These are phyloP conservation scores for Mayamaea pseudoterrestris DNA, from an alignment of 108 stramenopile genomes.

Conservation along the genomic window DNA sequence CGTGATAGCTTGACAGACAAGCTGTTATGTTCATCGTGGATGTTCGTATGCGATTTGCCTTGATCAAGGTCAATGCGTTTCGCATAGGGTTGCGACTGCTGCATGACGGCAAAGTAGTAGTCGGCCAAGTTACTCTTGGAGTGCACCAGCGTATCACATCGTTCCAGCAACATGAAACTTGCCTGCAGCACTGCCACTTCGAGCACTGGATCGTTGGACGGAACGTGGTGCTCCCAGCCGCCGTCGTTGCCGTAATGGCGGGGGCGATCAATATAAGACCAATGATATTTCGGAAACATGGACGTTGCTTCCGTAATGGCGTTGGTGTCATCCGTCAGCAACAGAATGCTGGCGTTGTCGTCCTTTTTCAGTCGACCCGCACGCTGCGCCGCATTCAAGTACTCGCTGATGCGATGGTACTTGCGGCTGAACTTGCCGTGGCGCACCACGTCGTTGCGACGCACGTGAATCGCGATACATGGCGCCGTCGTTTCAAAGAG, in stretches of 20 bases:
- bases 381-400: conserved; percentile 2
- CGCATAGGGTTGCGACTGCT: neutral
- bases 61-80: neutral
- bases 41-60: neutral
- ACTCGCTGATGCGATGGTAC: conserved; percentile 12
- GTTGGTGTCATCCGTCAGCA: conserved; percentile 30
- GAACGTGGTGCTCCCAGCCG: conserved; percentile 26
- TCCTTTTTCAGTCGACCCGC: neutral
- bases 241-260: conserved; percentile 12
- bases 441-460: conserved; percentile 15
- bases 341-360: conserved; percentile 4
- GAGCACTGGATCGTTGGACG: conserved; percentile 9
- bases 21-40: neutral
- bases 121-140: conserved; percentile 4
- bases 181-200: conserved; percentile 10
- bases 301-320: conserved; percentile 21
- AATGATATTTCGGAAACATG: conserved; percentile 9
- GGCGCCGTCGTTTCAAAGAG: neutral
- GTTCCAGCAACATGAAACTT: conserved; percentile 5
- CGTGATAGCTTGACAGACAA: neutral
- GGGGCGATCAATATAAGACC: conserved; percentile 22
- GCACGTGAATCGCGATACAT: conserved; percentile 11
- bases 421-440: conserved; percentile 2
- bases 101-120: neutral
- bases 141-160: conserved; percentile 10